Percentiles rank a stretch among this genome's conserved stretches.
phyloP scores from a whole-genome alignment of 1,284 basidiomycete genomes.

The Pascua guehoae region DNA sequence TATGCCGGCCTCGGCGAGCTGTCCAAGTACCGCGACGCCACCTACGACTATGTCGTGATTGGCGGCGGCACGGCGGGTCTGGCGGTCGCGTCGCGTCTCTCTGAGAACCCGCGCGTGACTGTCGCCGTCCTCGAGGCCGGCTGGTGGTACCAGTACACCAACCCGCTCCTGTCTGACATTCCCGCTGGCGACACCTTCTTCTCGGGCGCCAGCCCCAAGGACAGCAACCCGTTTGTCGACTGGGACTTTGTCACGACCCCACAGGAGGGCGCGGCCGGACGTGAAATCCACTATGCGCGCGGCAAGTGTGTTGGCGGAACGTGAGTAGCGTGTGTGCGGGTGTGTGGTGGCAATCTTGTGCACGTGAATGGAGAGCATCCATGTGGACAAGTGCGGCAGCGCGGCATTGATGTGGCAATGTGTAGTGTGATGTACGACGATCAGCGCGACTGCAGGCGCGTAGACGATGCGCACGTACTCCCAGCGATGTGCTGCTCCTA shows the following conservation, averaged over 20 bases:
- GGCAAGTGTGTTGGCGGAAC: conserved; percentile 9
- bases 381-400: too few relatives aligned
- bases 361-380: too few relatives aligned
- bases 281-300: conserved; percentile 3
- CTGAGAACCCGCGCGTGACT: conserved; percentile 61
- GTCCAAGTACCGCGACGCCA: neutral
- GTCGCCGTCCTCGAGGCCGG: conserved; percentile 72
- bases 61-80: conserved; percentile 69
- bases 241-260: conserved; percentile 5
- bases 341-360: too few relatives aligned
- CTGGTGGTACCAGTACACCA: conserved; percentile 3
- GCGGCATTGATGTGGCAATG: too few relatives aligned
- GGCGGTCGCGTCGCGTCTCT: conserved; percentile 65
- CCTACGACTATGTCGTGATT: conserved; percentile 47
- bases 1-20: too few relatives aligned
- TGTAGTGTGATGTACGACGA: too few relatives aligned
- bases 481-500: neutral
- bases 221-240: conserved; percentile 5
- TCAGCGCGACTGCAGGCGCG: too few relatives aligned
- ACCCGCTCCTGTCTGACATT: neutral
- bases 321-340: neutral
- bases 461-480: neutral
- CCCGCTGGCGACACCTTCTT: neutral
- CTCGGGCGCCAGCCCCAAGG: neutral
- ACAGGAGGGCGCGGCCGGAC: neutral